Conservation (phyloP, 768 basidiomycete species). For the Russula virescens region DNA sequence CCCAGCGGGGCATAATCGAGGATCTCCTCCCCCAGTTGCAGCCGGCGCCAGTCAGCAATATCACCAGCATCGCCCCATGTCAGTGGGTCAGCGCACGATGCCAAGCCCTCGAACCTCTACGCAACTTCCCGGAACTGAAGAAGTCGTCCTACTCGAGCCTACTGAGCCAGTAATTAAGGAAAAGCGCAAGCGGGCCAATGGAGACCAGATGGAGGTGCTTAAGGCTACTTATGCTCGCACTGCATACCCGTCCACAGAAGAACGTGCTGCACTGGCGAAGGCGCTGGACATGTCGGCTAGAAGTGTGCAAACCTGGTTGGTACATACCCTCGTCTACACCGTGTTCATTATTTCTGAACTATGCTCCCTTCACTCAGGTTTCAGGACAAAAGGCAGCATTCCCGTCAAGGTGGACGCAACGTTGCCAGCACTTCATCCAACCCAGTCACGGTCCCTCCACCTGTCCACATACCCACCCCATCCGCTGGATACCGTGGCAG, state of each 20-base stretch:
- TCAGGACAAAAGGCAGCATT: constrained; percentile 22
- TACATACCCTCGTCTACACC: not conserved
- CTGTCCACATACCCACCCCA: constrained; percentile 4
- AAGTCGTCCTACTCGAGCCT: constrained; percentile 27
- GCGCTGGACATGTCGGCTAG: constrained; percentile 77
- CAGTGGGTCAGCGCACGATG: constrained; percentile 30
- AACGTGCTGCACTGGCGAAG: constrained; percentile 68
- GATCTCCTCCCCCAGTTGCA: constrained; percentile 16
- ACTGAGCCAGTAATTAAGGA: constrained; percentile 65
- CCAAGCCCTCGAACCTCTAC: constrained; percentile 32
- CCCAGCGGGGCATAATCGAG: constrained; percentile 8
- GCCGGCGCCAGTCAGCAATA: constrained; percentile 19
- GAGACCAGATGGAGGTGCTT: constrained; percentile 64
- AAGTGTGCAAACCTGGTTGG: constrained; percentile 83
- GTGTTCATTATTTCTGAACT: not conserved
- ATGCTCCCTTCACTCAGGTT: constrained; percentile 15
- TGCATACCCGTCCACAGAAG: constrained; percentile 84
- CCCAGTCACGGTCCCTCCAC: not conserved
- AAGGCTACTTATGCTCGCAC: constrained; percentile 71
- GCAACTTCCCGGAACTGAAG: constrained; percentile 32
- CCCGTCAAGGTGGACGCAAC: constrained; percentile 15
- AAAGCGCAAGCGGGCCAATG: constrained; percentile 79
- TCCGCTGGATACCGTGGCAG: not conserved
- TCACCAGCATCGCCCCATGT: constrained; percentile 21
- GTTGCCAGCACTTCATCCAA: not conserved